Percentiles rank a stretch among this genome's conserved stretches.
These are phyloP conservation scores for Yamadazyma insecticola DNA, from an alignment of 805 yeast genomes.

Conservation along the genomic window DNA sequence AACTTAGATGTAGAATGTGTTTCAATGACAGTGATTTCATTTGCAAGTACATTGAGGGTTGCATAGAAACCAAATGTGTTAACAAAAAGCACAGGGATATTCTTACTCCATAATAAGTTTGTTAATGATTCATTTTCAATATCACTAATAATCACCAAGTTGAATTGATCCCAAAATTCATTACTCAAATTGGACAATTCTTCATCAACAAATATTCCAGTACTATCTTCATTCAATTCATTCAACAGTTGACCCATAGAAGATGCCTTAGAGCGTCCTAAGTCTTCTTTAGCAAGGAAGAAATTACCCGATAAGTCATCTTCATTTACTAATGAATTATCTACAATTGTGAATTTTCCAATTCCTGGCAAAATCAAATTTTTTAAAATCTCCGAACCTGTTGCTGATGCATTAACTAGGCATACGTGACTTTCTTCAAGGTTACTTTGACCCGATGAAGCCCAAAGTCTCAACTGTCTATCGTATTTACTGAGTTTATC, in stretches of 20 bases:
- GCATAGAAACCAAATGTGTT: slow-evolving; percentile 65
- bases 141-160: slow-evolving; percentile 44
- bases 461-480: slow-evolving; percentile 89
- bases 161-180: slow-evolving; percentile 45
- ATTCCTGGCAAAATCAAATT: slow-evolving; percentile 73
- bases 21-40: slow-evolving; percentile 65
- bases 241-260: slow-evolving; percentile 37
- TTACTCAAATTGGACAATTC: slow-evolving; percentile 9
- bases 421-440: slow-evolving; percentile 58
- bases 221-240: slow-evolving; percentile 60
- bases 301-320: slow-evolving; percentile 57
- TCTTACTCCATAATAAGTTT: slow-evolving; percentile 34
- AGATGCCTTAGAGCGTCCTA: slow-evolving; percentile 38
- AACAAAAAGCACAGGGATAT: slow-evolving; percentile 53
- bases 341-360: slow-evolving; percentile 57
- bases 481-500: slow-evolving; percentile 60
- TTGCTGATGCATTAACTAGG: slow-evolving; percentile 51
- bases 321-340: slow-evolving; percentile 33
- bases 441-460: slow-evolving; percentile 62
- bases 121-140: slow-evolving; percentile 21
- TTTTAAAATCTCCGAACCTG: slow-evolving; percentile 68
- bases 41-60: slow-evolving; percentile 44
- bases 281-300: slow-evolving; percentile 44
- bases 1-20: slow-evolving; percentile 62
- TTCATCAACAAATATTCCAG: slow-evolving; percentile 24